Evolutionary conservation across 2,329 filamentous ascomycete species (phyloP), one percentile per base, ranked within the genome.

Genomic region (Penicillium occitanis): DNA sequence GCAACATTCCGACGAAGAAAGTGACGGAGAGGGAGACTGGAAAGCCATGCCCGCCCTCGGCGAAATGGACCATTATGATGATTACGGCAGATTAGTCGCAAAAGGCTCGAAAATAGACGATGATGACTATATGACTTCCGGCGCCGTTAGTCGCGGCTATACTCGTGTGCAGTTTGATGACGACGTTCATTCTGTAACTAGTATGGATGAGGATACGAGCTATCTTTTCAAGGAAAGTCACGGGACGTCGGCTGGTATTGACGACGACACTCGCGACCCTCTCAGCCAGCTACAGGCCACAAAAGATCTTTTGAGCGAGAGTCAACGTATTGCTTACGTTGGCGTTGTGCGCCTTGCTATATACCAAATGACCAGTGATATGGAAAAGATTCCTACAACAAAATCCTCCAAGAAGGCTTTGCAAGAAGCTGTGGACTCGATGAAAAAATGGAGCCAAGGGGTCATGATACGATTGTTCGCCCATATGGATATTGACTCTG

Each of bases 361-460:
- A 69, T 89, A 89, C 59, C 85, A 87, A 67, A 92, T 99, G 89
- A 82, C 89, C 62, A 87, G 87, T 68, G 88, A 91, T 37, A 76
- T 89, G 63, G 87, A 92, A 65, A 77, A 79, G 11, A 76, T 93
- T 46, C 85, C 80, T 33, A 64, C 71, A 35, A 88, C 85, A 2
- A 91, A 85, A 72, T 86, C 84, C 50, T 85, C 87, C 1, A 95
- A 90, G 78, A 97, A 94, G 76, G 82, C 88, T 51, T 76, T 93
- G 11, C 84, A 86, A 35, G 81, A 90, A 68, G 87, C 91, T 0
- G 81, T 88, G 11, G 95, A 97, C 77, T 87, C 89, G 42, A 90
- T 91, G 81, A 90, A 90, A 78, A 97, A 97, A 91, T 99, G 94
- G 94, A 89, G 91, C 65, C 95, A 99, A 77, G 96, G 96, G 81